A percentile compares a stretch with the other conserved stretches of the same genome.
Evolutionary conservation across 352 stramenopile genomes (phyloP).

Genomic region (Pythium rhizo-oryzae): DNA sequence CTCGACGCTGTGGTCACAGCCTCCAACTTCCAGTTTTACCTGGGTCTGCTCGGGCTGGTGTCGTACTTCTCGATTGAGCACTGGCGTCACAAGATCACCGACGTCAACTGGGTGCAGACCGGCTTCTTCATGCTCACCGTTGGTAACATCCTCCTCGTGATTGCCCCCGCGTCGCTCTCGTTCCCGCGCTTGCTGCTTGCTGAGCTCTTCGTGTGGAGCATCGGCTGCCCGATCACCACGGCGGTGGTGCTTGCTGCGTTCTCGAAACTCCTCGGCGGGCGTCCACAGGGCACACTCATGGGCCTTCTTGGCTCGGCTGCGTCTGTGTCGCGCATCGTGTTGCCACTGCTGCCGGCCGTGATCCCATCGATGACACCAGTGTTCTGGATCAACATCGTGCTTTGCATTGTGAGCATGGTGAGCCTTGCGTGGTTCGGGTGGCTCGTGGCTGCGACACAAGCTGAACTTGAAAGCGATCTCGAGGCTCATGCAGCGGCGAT

Average conservation of each 20-base stretch:
- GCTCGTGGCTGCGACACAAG: slow-evolving; percentile 40
- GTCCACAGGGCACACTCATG: slow-evolving; percentile 77
- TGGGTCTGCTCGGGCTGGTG: slow-evolving; percentile 62
- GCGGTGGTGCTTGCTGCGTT: slow-evolving; percentile 68
- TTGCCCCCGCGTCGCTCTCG: slow-evolving; percentile 39
- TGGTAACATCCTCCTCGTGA: slow-evolving; percentile 55
- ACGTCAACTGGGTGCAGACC: slow-evolving; percentile 66
- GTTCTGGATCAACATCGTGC: slow-evolving; percentile 66
- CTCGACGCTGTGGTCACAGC: slow-evolving; percentile 64
- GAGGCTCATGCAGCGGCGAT: slow-evolving; percentile 33
- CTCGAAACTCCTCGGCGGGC: slow-evolving; percentile 65
- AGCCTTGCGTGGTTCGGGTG: slow-evolving; percentile 65
- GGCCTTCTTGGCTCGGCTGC: slow-evolving; percentile 64
- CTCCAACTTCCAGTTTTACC: slow-evolving; percentile 78
- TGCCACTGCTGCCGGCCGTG: slow-evolving; percentile 64
- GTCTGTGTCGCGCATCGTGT: slow-evolving; percentile 70
- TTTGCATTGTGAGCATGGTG: slow-evolving; percentile 52
- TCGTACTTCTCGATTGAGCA: slow-evolving; percentile 77
- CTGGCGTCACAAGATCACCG: slow-evolving; percentile 59
- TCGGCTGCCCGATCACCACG: slow-evolving; percentile 34
- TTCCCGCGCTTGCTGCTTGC: slow-evolving; percentile 49
- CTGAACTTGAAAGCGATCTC: slow-evolving; percentile 38
- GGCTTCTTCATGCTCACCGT: slow-evolving; percentile 53
- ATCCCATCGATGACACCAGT: slow-evolving; percentile 62
- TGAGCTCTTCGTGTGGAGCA: slow-evolving; percentile 72